Percentiles rank a stretch among this genome's conserved stretches.
Evolutionary conservation across 1,139 yeast genomes (phyloP).

Genomic region (Magnusiomyces clavatus): DNA sequence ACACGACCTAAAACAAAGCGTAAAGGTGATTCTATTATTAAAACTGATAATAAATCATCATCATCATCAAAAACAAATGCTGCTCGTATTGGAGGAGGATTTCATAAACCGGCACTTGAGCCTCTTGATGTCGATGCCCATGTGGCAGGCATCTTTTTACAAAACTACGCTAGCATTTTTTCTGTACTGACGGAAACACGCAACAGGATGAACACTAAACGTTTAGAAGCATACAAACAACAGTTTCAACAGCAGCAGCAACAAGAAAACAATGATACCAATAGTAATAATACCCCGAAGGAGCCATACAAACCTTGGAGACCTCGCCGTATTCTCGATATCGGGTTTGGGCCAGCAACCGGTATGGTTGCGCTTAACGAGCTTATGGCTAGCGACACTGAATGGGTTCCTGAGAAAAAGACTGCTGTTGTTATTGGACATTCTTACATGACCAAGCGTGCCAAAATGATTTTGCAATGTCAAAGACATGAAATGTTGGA

Average conservation of each 20-base stretch:
- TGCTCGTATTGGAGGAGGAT: slow-evolving; percentile 16
- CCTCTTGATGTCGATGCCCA: slow-evolving; percentile 70
- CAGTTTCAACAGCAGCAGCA: too few relatives aligned
- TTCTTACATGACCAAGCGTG: slow-evolving; percentile 68
- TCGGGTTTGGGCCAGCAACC: slow-evolving; percentile 89
- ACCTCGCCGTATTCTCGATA: slow-evolving; percentile 64
- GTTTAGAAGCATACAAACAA: too few relatives aligned
- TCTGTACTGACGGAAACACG: slow-evolving; percentile 64
- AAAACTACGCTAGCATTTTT: slow-evolving; percentile 66
- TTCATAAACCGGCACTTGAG: slow-evolving; percentile 32
- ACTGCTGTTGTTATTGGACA: slow-evolving; percentile 72
- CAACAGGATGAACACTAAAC: slow-evolving; percentile 39
- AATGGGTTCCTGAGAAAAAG: slow-evolving; percentile 53
- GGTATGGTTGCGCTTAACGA: slow-evolving; percentile 88
- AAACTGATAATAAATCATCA: neutral
- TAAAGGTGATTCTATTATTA: neutral
- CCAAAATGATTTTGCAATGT: slow-evolving; percentile 64
- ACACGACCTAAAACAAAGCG: neutral
- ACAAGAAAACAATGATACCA: neutral
- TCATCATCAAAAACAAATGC: too few relatives aligned
- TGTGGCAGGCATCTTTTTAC: slow-evolving; percentile 76
- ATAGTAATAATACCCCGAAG: neutral
- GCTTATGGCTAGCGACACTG: slow-evolving; percentile 49
- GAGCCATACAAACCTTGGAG: slow-evolving; percentile 35
- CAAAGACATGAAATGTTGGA: slow-evolving; percentile 33